A percentile compares a stretch with the other conserved stretches of the same genome.
phyloP scores from a whole-genome alignment of 192 early-diverging fungal genomes.

The Gigaspora rosea region DNA sequence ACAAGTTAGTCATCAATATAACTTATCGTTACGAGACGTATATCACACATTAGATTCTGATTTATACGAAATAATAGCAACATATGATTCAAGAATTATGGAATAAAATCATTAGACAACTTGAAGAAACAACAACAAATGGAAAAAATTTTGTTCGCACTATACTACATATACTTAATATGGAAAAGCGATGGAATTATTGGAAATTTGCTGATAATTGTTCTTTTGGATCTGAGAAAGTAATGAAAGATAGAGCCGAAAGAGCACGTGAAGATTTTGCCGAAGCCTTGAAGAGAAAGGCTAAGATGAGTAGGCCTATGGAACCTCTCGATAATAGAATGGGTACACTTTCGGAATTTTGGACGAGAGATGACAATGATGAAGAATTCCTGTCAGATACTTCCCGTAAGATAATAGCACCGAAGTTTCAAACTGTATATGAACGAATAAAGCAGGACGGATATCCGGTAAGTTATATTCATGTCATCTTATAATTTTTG shows the following conservation, averaged over 20 bases:
- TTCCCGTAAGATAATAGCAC: neutral
- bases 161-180: slow-evolving; percentile 1
- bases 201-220: slow-evolving; percentile 30
- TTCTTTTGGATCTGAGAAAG: neutral
- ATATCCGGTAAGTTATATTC: slow-evolving; percentile 5
- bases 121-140: neutral
- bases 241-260: neutral
- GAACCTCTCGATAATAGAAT: slow-evolving; percentile 6
- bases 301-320: neutral
- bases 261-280: neutral
- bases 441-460: neutral
- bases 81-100: slow-evolving; percentile 1
- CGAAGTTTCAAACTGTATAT: neutral
- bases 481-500: neutral
- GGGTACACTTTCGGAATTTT: neutral
- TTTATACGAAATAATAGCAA: slow-evolving; percentile 1
- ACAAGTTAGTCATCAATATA: neutral
- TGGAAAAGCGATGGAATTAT: slow-evolving; percentile 19
- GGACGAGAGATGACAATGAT: neutral
- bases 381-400: neutral
- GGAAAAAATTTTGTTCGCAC: neutral
- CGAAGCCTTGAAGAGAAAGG: neutral
- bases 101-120: neutral
- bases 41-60: neutral
- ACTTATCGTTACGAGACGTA: neutral